Base-by-base conservation (phyloP, 108 stramenopile species). In the Discostella pseudostelligera region DNA sequence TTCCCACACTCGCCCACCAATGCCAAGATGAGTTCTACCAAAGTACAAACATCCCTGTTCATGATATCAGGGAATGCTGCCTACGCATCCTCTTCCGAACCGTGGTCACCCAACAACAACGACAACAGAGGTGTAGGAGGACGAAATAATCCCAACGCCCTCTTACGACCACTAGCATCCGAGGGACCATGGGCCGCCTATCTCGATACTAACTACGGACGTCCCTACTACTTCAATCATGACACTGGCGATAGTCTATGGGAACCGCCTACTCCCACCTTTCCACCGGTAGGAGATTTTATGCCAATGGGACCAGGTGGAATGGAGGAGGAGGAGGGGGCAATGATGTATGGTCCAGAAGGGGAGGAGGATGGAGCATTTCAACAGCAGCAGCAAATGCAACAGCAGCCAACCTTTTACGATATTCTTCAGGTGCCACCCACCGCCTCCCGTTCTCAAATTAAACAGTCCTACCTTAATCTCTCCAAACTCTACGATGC, bases 121-220 rank as follows among this genome's bases (percentile, higher is more conserved):
- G 9, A n/a, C 32, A 32, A 32, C 32, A n/a, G n/a, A n/a, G n/a
- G n/a, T n/a, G n/a, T n/a, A n/a, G n/a, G n/a, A n/a, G 5, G 5
- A 4, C 3, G 32, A 5, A 32, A 32, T 5, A 32, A 5, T 4
- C 4, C 3, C 32, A 32, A 3, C 5, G 5, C 3, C 5, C 5
- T 5, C 32, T 5, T 32, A 3, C 22, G 17, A 0, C 70, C 75
- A 11, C 46, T 76, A 14, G 70, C 70, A 14, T 22, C 21, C 10
- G 75, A 76, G 65, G 75, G 75, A 12, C 63, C 70, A 6, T 76
- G 75, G 75, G 28, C 75, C 6, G 78, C 78, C 1, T 79, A 79
- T 16, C 39, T 55, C 28, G 78, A 79, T 50, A 45, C 61, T 19
- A 53, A 32, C 11, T 58, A 49, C 42, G 56, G 46, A 16, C 59